A percentile compares a stretch with the other conserved stretches of the same genome.
phyloP scores from a whole-genome alignment of 2,329 filamentous ascomycete species.

The Ophiocordyceps australis region DNA sequence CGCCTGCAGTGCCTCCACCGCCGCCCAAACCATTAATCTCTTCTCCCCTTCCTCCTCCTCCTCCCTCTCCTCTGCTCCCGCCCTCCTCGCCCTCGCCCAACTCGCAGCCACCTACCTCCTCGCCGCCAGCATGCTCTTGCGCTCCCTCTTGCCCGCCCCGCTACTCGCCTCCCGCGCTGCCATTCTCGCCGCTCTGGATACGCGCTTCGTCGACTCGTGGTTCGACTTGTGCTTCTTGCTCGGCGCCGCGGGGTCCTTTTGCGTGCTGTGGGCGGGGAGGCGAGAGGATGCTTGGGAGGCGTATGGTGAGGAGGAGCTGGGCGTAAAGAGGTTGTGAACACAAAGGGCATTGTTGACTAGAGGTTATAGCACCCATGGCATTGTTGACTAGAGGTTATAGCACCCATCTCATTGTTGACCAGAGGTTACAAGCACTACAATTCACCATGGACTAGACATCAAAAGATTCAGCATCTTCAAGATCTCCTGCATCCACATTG shows the following conservation, averaged over 20 bases:
- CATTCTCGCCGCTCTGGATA: slow-evolving; percentile 36
- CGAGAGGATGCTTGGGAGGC: slow-evolving; percentile 34
- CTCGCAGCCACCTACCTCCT: slow-evolving; percentile 77
- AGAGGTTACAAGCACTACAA: too few relatives aligned
- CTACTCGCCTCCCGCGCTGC: slow-evolving; percentile 66
- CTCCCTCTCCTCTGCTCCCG: slow-evolving; percentile 55
- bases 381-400: too few relatives aligned
- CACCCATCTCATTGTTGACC: too few relatives aligned
- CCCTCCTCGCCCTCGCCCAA: slow-evolving; percentile 64
- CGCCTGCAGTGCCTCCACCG: slow-evolving; percentile 62
- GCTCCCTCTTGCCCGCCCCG: slow-evolving; percentile 62
- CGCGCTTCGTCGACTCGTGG: slow-evolving; percentile 28
- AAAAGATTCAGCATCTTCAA: too few relatives aligned
- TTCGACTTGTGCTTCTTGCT: slow-evolving; percentile 76
- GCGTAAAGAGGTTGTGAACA: too few relatives aligned
- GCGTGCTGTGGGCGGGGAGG: slow-evolving; percentile 8
- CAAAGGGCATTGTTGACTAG: too few relatives aligned
- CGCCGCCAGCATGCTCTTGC: slow-evolving; percentile 54
- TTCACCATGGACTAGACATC: too few relatives aligned
- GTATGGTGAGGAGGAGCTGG: slow-evolving; percentile 50
- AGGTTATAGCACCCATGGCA: too few relatives aligned
- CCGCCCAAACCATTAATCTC: slow-evolving; percentile 69
- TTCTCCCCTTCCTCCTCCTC: slow-evolving; percentile 59
- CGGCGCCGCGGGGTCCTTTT: slow-evolving; percentile 41
- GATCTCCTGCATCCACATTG: too few relatives aligned